Base-by-base conservation (phyloP, 805 yeast species). In the Peterozyma toletana region DNA sequence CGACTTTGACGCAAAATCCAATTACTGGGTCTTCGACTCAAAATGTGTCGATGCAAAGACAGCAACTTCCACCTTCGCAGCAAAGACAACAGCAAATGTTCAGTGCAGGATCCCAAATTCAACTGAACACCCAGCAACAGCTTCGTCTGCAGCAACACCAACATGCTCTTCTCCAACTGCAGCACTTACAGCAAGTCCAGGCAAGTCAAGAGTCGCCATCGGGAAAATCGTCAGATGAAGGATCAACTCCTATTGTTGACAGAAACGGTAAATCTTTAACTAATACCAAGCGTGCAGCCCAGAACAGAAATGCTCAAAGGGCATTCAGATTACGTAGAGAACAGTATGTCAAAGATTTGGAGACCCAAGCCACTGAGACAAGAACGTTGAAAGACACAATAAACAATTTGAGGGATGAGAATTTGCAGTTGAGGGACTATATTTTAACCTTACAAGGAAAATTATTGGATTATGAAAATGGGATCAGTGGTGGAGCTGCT, bases 291-390 rank as follows among this genome's bases (percentile, higher is more conserved):
- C 78, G 97, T 50, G 96, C 96, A 1, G 89, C 83, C 9, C 97
- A 90, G 64, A 90, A 90, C 67, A 71, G 97, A 56, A 81, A 78
- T 48, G 96, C 97, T 4, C 97, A 90, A 65, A 78, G 86, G 52
- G 96, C 96, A 9, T 90, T 89, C 65, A 75, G 97, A 57, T 81
- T 80, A 58, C 74, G 96, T 48, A 83, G 86, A 58, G 96, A 89
- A 55, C 74, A 77, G 46, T 82, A 87, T 55, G 79, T 90, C 51
- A 83, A 80, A 60, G 91, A 87, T 40, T 69, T 90, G 45, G 96
- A 90, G 63, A 62, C 68, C 33, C 80, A 81, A 56, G 85, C 86
- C 10, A 68, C 71, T 38, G 81, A 80, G 53, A 78, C 78, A 46
- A 78, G 77, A 49, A 68, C 66, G n/a, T 67, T 86, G 52, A 75